Conservation (phyloP, 768 basidiomycete species). For the Podaxis sp. region DNA sequence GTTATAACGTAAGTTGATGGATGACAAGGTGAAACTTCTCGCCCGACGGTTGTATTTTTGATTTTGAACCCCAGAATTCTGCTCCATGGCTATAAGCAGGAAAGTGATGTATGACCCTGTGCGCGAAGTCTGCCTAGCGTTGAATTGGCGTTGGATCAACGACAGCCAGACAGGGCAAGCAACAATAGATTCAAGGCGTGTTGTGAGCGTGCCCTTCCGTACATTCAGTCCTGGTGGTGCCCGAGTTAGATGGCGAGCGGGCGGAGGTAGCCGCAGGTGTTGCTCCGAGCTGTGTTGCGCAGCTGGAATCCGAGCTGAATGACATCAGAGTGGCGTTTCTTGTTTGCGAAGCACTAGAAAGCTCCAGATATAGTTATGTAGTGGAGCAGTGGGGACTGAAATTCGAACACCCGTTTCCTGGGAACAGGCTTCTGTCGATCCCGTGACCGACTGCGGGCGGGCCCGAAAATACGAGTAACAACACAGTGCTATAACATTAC, state of each 20-base stretch:
- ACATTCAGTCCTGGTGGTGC: not conserved
- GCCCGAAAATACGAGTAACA: too few species aligned
- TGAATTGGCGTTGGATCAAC: not conserved
- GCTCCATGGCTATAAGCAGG: not conserved
- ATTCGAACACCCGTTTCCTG: not conserved
- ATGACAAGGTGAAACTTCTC: not conserved
- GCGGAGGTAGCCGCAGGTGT: not conserved
- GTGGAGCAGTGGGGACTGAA: conserved; percentile 2
- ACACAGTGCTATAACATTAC: too few species aligned
- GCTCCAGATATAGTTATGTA: not conserved
- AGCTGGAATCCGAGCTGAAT: not conserved
- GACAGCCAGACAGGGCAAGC: not conserved
- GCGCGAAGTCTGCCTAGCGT: not conserved
- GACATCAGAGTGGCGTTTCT: not conserved
- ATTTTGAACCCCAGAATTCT: conserved; percentile 8
- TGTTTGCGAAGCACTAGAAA: not conserved
- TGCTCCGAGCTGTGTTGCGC: not conserved
- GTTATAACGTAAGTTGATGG: conserved; percentile 1
- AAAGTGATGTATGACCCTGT: not conserved
- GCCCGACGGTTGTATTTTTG: not conserved
- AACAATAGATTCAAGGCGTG: not conserved
- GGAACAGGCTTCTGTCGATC: not conserved
- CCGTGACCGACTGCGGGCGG: not conserved
- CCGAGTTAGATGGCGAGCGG: not conserved
- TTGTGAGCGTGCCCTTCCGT: not conserved